phyloP scores from a whole-genome alignment of 768 basidiomycete genomes.

The Rubroboletus pulcherrimus region DNA sequence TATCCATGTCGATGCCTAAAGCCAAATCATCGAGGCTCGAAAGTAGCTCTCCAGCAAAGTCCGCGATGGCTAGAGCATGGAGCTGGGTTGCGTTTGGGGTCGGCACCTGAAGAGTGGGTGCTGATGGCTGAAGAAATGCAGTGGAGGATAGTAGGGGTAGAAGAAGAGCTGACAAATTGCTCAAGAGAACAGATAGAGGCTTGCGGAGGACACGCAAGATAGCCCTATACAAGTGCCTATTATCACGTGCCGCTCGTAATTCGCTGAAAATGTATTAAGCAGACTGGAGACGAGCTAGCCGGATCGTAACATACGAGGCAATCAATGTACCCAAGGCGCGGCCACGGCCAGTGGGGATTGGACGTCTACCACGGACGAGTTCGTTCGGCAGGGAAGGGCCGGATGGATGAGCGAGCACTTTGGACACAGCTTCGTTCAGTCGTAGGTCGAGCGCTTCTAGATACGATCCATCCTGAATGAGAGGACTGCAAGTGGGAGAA shows the following conservation, averaged over 20 bases:
- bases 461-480: slow-evolving; percentile 77
- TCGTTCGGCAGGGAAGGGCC: slow-evolving; percentile 52
- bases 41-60: slow-evolving; percentile 71
- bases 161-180: slow-evolving; percentile 64
- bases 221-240: slow-evolving; percentile 62
- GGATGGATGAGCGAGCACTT: slow-evolving; percentile 62
- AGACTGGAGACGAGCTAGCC: slow-evolving; percentile 9
- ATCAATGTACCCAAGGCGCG: slow-evolving; percentile 63
- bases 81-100: slow-evolving; percentile 63
- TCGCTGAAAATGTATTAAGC: slow-evolving; percentile 45
- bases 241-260: slow-evolving; percentile 59
- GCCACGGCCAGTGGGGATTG: slow-evolving; percentile 74
- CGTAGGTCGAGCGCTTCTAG: slow-evolving; percentile 72
- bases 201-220: slow-evolving; percentile 71
- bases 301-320: slow-evolving; percentile 51
- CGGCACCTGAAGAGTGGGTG: slow-evolving; percentile 47
- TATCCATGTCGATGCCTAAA: slow-evolving; percentile 58
- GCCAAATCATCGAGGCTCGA: slow-evolving; percentile 64
- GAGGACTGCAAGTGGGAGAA: slow-evolving; percentile 37
- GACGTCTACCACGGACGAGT: slow-evolving; percentile 59
- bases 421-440: slow-evolving; percentile 78
- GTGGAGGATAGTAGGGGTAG: slow-evolving; percentile 64
- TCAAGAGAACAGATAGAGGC: slow-evolving; percentile 71
- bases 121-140: slow-evolving; percentile 50
- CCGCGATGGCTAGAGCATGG: slow-evolving; percentile 65